Conservation (phyloP, 768 basidiomycete genomes). For the Podaxis sp. region DNA sequence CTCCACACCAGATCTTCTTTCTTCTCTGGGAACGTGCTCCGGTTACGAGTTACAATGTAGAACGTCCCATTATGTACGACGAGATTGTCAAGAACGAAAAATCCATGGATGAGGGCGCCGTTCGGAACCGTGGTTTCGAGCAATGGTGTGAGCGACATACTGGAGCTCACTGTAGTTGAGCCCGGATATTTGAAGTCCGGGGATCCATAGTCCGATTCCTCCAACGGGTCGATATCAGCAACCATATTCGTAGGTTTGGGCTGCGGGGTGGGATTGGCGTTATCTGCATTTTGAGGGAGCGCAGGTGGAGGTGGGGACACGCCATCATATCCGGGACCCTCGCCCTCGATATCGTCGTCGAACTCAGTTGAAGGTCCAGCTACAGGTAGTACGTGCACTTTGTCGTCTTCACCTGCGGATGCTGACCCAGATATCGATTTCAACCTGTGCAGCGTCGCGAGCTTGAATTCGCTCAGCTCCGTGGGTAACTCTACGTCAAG, state of each 20-base stretch:
- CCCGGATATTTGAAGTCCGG: background rate
- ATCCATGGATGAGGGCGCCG: constrained; percentile 39
- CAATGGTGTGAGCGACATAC: background rate
- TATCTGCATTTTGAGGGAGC: background rate
- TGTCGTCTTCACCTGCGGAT: background rate
- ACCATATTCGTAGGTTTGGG: background rate
- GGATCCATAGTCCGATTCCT: background rate
- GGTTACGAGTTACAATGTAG: constrained; percentile 52
- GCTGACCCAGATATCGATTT: background rate
- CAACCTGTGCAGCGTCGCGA: background rate
- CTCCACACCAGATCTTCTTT: constrained; percentile 39
- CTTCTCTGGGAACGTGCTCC: constrained; percentile 41
- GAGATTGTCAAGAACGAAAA: constrained; percentile 72
- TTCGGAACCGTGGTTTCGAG: constrained; percentile 8
- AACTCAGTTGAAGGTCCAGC: background rate
- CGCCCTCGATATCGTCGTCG: background rate
- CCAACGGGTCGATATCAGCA: background rate
- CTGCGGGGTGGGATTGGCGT: background rate
- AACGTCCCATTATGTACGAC: constrained; percentile 77
- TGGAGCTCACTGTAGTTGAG: background rate
- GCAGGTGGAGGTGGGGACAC: background rate
- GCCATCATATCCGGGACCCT: background rate
- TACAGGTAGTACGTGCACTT: background rate
- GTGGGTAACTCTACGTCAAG: constrained; percentile 4
- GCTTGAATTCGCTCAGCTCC: background rate